Conservation (phyloP, 2,329 filamentous ascomycete species). For the Akanthomyces uredinophilus region DNA sequence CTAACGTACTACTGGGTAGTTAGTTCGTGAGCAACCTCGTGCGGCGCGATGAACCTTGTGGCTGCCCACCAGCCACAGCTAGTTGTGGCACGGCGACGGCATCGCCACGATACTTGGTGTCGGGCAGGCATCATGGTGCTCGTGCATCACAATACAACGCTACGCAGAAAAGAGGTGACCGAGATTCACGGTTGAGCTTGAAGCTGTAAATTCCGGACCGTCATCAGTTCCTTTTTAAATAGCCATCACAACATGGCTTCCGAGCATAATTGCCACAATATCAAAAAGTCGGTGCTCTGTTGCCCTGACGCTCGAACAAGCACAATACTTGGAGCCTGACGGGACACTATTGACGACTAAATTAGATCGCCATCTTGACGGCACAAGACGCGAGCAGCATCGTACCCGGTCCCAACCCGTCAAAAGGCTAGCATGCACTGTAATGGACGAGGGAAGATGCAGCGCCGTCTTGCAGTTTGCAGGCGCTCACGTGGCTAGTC, state of each 20-base stretch:
- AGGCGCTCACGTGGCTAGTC: neutral
- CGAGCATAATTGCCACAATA: neutral
- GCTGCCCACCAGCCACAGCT: neutral
- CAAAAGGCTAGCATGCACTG: neutral
- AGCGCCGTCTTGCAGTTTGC: neutral
- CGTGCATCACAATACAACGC: neutral
- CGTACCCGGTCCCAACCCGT: neutral
- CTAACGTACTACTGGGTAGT: too few relatives aligned
- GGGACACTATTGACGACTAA: neutral
- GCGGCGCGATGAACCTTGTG: neutral
- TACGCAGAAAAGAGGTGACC: neutral
- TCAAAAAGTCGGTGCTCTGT: neutral
- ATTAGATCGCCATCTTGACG: neutral
- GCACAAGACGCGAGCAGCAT: neutral
- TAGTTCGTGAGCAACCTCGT: neutral
- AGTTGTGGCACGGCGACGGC: neutral
- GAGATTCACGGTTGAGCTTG: neutral
- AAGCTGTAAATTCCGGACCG: neutral
- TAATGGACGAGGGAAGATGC: neutral
- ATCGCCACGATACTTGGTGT: neutral
- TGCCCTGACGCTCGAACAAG: neutral
- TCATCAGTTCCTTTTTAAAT: neutral
- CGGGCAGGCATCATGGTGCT: neutral
- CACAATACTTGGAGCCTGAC: too few relatives aligned
- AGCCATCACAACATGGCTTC: neutral